Evolutionary conservation across 495 filamentous ascomycete genomes (phyloP).

Genomic region (Neurospora sp.): DNA sequence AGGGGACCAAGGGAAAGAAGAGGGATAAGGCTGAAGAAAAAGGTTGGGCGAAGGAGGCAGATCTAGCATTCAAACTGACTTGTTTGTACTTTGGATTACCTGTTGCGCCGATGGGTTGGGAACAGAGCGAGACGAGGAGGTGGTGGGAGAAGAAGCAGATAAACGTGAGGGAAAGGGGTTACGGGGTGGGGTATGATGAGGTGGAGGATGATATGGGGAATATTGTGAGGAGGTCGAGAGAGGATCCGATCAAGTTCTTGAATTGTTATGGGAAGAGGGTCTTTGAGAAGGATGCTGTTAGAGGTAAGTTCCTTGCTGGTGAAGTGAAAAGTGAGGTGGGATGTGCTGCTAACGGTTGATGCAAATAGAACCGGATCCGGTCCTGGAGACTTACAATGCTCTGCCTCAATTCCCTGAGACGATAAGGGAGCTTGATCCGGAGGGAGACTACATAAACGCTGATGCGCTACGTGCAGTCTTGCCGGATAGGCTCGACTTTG

Average conservation of each 20-base stretch:
- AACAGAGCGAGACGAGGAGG: background rate
- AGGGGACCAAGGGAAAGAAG: background rate
- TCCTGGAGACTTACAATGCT: background rate
- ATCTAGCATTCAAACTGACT: conserved; percentile 19
- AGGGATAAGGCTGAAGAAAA: background rate
- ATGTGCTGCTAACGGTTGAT: background rate
- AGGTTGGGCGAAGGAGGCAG: background rate
- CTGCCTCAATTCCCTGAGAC: background rate
- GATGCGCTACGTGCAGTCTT: conserved; percentile 1
- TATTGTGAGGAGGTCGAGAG: background rate
- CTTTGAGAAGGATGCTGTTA: conserved; percentile 1
- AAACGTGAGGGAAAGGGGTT: background rate
- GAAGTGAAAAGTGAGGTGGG: background rate
- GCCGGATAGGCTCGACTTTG: conserved; percentile 1
- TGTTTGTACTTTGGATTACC: conserved; percentile 20
- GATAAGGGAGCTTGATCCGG: background rate
- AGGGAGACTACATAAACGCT: background rate
- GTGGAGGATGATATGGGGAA: conserved; percentile 3
- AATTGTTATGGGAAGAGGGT: conserved; percentile 2
- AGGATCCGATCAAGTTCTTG: conserved; percentile 7
- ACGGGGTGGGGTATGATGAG: background rate
- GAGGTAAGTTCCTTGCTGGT: background rate
- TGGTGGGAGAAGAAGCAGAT: background rate
- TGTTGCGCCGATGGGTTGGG: conserved; percentile 11
- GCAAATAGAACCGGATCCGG: background rate